phyloP scores from a whole-genome alignment of 2,329 filamentous ascomycete genomes.

The Pseudogymnoascus sp. region DNA sequence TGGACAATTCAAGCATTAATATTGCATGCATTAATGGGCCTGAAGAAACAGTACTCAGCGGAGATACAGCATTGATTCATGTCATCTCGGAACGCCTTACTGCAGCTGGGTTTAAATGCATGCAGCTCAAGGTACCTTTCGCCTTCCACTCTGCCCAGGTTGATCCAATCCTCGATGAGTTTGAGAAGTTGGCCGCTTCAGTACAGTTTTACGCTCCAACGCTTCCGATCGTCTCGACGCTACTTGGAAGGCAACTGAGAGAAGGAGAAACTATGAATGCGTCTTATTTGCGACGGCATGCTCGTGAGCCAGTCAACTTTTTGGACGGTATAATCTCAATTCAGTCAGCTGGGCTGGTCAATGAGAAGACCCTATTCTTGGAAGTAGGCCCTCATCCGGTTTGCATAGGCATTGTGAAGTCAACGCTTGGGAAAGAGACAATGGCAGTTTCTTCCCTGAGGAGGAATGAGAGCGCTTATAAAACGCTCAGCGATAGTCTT shows the following conservation, averaged over 20 bases:
- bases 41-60: slow-evolving; percentile 65
- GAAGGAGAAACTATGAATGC: slow-evolving; percentile 51
- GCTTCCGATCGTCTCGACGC: slow-evolving; percentile 60
- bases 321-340: slow-evolving; percentile 53
- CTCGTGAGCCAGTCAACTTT: slow-evolving; percentile 64
- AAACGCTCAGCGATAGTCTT: slow-evolving; percentile 52
- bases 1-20: slow-evolving; percentile 40
- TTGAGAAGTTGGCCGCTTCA: slow-evolving; percentile 45
- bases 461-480: slow-evolving; percentile 56
- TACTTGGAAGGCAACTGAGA: slow-evolving; percentile 52
- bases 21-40: slow-evolving; percentile 70
- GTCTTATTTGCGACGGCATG: slow-evolving; percentile 57
- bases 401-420: slow-evolving; percentile 61
- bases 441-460: slow-evolving; percentile 54
- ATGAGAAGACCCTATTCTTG: slow-evolving; percentile 62
- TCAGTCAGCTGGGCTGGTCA: slow-evolving; percentile 50
- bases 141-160: slow-evolving; percentile 62
- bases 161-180: slow-evolving; percentile 54
- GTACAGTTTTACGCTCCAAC: slow-evolving; percentile 49
- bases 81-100: slow-evolving; percentile 42
- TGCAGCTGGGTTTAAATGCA: slow-evolving; percentile 50
- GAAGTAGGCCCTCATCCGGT: slow-evolving; percentile 71
- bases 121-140: slow-evolving; percentile 57
- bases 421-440: slow-evolving; percentile 48
- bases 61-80: slow-evolving; percentile 47